Evolutionary conservation across 345 rosid species (phyloP).

Genomic region (Salix brachista): DNA sequence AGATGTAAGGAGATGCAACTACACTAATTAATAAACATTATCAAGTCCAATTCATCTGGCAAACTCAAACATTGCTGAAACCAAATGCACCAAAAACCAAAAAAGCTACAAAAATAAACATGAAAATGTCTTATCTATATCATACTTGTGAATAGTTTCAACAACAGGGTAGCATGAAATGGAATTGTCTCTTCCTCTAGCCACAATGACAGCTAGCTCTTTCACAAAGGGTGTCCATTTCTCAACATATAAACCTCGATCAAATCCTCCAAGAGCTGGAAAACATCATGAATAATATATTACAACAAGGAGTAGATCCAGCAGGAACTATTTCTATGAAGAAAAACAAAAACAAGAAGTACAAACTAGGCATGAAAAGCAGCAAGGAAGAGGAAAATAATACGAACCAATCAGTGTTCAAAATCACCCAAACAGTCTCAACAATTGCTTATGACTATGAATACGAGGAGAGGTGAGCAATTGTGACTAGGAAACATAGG

Average conservation of each 20-base stretch:
- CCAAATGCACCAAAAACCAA: neutral
- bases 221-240: conserved; percentile 92
- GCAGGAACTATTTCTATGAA: neutral
- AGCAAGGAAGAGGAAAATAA: neutral
- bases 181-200: conserved; percentile 83
- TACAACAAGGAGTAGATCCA: neutral
- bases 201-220: conserved; percentile 95
- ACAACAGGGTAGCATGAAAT: conserved; percentile 84
- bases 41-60: neutral
- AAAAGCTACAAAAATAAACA: neutral
- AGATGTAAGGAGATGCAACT: conserved; percentile 2
- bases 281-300: neutral
- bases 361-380: neutral
- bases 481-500: neutral
- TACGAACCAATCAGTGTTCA: neutral
- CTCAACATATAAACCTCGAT: conserved; percentile 79
- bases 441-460: neutral
- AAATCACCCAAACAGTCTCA: neutral
- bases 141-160: conserved; percentile 90
- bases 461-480: neutral
- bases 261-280: conserved; percentile 83
- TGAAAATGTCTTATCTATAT: neutral
- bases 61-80: neutral
- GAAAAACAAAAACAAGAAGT: neutral
- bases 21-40: neutral